A percentile compares a stretch with the other conserved stretches of the same genome.
phyloP scores from a whole-genome alignment of 1,284 basidiomycete species.

The Rhodotorula sp. region DNA sequence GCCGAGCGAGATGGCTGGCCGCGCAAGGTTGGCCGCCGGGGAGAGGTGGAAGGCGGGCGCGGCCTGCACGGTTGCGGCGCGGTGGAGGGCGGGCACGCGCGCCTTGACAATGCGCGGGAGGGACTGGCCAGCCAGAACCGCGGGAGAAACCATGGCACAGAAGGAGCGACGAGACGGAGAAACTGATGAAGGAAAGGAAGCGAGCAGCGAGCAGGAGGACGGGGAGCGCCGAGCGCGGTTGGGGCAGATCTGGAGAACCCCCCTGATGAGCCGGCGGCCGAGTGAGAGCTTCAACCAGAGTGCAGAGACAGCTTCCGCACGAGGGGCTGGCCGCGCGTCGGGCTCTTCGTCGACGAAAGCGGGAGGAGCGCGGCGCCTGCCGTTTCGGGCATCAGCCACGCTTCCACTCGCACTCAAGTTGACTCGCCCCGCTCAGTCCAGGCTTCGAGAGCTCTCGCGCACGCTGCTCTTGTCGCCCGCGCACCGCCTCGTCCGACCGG shows the following conservation, averaged over 20 bases:
- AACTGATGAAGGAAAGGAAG: background rate
- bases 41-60: background rate
- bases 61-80: background rate
- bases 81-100: background rate
- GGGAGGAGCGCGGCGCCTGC: too few species aligned
- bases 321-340: too few species aligned
- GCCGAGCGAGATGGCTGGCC: too few species aligned
- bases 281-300: too few species aligned
- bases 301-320: too few species aligned
- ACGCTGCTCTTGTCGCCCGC: too few species aligned
- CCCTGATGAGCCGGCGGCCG: background rate
- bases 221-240: background rate
- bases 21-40: background rate
- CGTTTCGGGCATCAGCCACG: too few species aligned
- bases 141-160: background rate
- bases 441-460: too few species aligned
- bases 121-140: conserved; percentile 1
- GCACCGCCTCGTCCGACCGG: too few species aligned
- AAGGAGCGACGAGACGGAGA: background rate
- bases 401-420: too few species aligned
- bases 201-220: background rate
- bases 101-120: background rate
- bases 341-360: too few species aligned
- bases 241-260: background rate
- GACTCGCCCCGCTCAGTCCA: too few species aligned